These are phyloP conservation scores for Trypanosoma conorhini DNA, from an alignment of 208 protist species.

Conservation along the genomic window DNA sequence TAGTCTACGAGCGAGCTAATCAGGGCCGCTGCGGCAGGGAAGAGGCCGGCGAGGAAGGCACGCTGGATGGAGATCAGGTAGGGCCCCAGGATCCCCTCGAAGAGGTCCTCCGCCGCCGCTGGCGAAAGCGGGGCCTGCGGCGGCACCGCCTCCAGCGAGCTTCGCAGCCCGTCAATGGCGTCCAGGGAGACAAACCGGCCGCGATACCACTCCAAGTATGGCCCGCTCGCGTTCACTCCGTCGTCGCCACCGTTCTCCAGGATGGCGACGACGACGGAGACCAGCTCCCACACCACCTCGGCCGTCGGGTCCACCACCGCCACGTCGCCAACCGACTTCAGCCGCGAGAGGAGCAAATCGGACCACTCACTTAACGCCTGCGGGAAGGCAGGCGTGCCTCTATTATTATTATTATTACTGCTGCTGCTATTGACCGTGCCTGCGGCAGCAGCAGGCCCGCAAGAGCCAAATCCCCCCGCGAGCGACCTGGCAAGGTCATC, in stretches of 20 bases:
- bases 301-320: conserved; percentile 30
- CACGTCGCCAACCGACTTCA: conserved; percentile 22
- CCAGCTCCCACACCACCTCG: conserved; percentile 50
- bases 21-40: conserved; percentile 45
- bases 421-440: not conserved
- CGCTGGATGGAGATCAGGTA: conserved; percentile 61
- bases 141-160: conserved; percentile 24
- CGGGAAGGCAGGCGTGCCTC: not conserved
- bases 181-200: conserved; percentile 31
- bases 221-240: conserved; percentile 42
- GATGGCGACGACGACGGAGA: conserved; percentile 36
- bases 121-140: conserved; percentile 1
- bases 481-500: not conserved
- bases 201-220: conserved; percentile 61
- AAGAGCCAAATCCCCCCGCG: not conserved
- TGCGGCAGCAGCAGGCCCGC: not conserved
- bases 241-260: conserved; percentile 42
- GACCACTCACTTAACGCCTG: conserved; percentile 29
- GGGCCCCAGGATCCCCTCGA: conserved; percentile 41
- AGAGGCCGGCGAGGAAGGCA: conserved; percentile 60
- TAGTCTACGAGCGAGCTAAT: conserved; percentile 52
- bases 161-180: conserved; percentile 34
- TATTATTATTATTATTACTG: not conserved
- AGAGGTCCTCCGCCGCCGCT: conserved; percentile 17
- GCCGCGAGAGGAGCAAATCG: conserved; percentile 38